phyloP scores from a whole-genome alignment of 257 asterid species.

The Henckelia pumila region DNA sequence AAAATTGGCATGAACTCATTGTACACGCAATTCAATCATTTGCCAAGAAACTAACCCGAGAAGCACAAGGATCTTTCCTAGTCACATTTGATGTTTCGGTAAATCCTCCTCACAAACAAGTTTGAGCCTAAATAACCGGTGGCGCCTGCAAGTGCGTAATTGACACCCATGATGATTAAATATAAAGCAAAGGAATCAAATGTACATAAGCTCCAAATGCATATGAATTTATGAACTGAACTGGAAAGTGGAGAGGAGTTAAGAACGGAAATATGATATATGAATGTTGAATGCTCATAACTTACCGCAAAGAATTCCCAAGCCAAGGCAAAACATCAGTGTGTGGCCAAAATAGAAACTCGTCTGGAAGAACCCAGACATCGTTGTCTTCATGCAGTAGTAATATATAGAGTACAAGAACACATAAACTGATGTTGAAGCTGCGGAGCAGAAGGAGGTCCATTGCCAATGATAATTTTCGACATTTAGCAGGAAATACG shows the following conservation, averaged over 20 bases:
- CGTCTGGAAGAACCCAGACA: slow-evolving; percentile 70
- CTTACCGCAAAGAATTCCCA: slow-evolving; percentile 61
- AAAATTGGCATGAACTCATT: no score
- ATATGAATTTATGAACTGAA: neutral
- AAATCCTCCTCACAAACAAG: slow-evolving; percentile 63
- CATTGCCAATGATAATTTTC: slow-evolving; percentile 80
- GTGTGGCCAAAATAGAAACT: slow-evolving; percentile 72
- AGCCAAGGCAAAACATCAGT: slow-evolving; percentile 54
- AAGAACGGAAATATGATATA: neutral
- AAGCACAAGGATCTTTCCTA: slow-evolving; percentile 19
- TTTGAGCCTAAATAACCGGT: slow-evolving; percentile 59
- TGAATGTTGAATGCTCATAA: slow-evolving; percentile 17
- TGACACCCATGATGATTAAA: neutral
- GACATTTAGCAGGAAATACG: slow-evolving; percentile 67
- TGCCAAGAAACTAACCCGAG: neutral
- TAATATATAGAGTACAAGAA: slow-evolving; percentile 59
- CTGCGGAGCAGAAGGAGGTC: slow-evolving; percentile 71
- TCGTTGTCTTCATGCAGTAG: slow-evolving; percentile 60
- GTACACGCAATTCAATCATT: neutral
- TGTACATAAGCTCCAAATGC: neutral
- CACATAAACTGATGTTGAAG: slow-evolving; percentile 58
- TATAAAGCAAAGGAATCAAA: neutral
- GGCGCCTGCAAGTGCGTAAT: slow-evolving; percentile 41
- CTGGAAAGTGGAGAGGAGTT: neutral
- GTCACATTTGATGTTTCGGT: slow-evolving; percentile 63